Conservation (phyloP, 441 rosid species). For the Gossypium armourianum region DNA sequence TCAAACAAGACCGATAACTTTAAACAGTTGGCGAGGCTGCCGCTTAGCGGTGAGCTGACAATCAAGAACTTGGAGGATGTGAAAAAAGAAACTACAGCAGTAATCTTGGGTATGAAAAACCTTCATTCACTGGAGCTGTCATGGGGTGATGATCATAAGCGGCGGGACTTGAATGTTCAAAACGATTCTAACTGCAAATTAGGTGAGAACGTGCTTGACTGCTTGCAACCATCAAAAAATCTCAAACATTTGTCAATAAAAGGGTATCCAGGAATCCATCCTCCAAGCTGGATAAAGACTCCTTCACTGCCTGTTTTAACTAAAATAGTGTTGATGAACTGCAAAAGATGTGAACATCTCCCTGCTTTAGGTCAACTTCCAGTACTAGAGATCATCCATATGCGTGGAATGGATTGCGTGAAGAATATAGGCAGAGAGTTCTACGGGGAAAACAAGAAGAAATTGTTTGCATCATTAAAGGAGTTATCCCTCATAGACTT, state of each 20-base stretch:
- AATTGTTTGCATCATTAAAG: slow-evolving; percentile 12
- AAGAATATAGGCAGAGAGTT: slow-evolving; percentile 9
- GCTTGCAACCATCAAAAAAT: slow-evolving; percentile 6
- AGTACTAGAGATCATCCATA: slow-evolving; percentile 2
- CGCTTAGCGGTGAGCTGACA: slow-evolving; percentile 9
- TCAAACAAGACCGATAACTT: neutral
- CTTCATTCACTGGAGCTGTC: slow-evolving; percentile 12
- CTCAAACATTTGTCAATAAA: slow-evolving; percentile 11
- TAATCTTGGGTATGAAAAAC: neutral
- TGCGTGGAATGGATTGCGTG: slow-evolving; percentile 17
- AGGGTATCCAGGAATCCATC: slow-evolving; percentile 9
- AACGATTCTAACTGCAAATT: neutral
- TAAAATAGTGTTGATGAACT: neutral
- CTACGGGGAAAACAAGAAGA: slow-evolving; percentile 14
- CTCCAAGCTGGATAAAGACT: slow-evolving; percentile 13
- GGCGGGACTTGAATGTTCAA: neutral
- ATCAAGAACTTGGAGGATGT: slow-evolving; percentile 14
- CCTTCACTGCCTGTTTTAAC: slow-evolving; percentile 7
- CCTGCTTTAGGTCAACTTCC: slow-evolving; percentile 20
- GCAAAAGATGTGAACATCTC: slow-evolving; percentile 13
- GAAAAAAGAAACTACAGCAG: neutral
- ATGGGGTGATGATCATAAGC: slow-evolving; percentile 9
- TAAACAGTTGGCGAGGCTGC: neutral
- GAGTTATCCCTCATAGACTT: slow-evolving; percentile 18
- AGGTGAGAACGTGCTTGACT: neutral